Evolutionary conservation across 108 stramenopile species (phyloP), one percentile per base, ranked within the genome.

Genomic region (Discostella pseudostelligera): DNA sequence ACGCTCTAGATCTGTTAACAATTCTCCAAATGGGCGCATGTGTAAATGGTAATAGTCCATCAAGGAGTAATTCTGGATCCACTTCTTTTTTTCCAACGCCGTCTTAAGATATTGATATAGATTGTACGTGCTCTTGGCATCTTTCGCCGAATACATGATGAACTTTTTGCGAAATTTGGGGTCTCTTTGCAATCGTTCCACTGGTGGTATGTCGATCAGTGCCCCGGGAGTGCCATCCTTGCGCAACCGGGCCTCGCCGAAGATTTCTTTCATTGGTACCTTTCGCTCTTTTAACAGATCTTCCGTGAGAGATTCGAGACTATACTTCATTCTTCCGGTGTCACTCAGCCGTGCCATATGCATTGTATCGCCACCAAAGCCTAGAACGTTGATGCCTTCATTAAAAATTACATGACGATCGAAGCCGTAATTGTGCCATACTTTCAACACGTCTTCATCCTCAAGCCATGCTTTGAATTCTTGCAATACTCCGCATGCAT

Each of bases 341-440:
- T 96, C 88, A 67, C 94, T 81, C 62, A 98, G 72, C 28, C 99
- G 73, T 39, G 97, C 99, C 99, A 99, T 99, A 89, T 99, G 99
- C 96, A 99, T 96, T 19, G 99, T 99, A 79, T 99, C 99, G 8
- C 96, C 99, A 16, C 78, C 87, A 58, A 97, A 90, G 5, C 96
- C 96, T 21, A 61, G 65, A 8, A 83, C 83, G 67, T 93, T 76
- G 65, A 98, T 95, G 0, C 92, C 96, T 55, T 91, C 86, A 66
- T 99, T 99, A 83, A 76, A 94, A 74, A 99, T 74, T 13, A 99
- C 97, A 74, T 99, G 99, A 22, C 97, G 79, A 91, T 99, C 99
- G 69, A 99, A 99, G 1, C 96, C 96, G 66, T 96, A 97, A 77
- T 99, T 98, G 80, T 99, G 98, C 96, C 96, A 99, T 7, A 96